Evolutionary conservation across 345 rosid species (phyloP).

Genomic region (Trapa bicornis): DNA sequence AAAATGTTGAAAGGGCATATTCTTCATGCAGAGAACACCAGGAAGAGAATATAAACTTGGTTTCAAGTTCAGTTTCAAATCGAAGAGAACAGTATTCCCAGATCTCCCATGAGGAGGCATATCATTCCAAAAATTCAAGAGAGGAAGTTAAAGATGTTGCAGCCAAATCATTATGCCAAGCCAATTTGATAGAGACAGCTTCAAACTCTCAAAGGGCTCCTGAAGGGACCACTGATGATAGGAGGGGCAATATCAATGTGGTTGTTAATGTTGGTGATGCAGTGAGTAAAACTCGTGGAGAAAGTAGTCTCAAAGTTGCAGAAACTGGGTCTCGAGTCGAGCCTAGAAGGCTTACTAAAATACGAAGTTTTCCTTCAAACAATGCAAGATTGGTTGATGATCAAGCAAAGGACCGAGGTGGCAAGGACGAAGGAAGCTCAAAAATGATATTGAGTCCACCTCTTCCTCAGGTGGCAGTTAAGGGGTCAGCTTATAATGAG

Average conservation of each 20-base stretch:
- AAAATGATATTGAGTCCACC: slow-evolving; percentile 42
- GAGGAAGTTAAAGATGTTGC: slow-evolving; percentile 27
- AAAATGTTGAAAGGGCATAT: slow-evolving; percentile 19
- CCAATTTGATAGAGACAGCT: slow-evolving; percentile 21
- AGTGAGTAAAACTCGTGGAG: slow-evolving; percentile 14
- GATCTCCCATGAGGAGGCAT: slow-evolving; percentile 20
- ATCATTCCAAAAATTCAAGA: slow-evolving; percentile 24
- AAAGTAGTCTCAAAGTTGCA: slow-evolving; percentile 21
- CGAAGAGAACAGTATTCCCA: slow-evolving; percentile 22
- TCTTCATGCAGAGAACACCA: slow-evolving; percentile 24
- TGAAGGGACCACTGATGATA: slow-evolving; percentile 30
- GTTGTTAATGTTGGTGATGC: slow-evolving; percentile 20
- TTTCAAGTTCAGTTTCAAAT: slow-evolving; percentile 23
- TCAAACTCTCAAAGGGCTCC: slow-evolving; percentile 26
- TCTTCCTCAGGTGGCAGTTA: slow-evolving; percentile 33
- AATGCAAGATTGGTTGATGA: slow-evolving; percentile 19
- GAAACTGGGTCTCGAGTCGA: slow-evolving; percentile 21
- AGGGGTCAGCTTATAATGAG: slow-evolving; percentile 22
- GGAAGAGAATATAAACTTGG: slow-evolving; percentile 13
- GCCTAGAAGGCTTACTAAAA: slow-evolving; percentile 13
- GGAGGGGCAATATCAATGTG: slow-evolving; percentile 22
- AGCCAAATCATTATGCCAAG: slow-evolving; percentile 21
- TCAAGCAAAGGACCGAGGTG: slow-evolving; percentile 27
- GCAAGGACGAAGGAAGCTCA: slow-evolving; percentile 26
- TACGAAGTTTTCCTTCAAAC: slow-evolving; percentile 20